These are phyloP conservation scores for Ustilago curta DNA, from an alignment of 1,284 basidiomycete species.

Conservation along the genomic window DNA sequence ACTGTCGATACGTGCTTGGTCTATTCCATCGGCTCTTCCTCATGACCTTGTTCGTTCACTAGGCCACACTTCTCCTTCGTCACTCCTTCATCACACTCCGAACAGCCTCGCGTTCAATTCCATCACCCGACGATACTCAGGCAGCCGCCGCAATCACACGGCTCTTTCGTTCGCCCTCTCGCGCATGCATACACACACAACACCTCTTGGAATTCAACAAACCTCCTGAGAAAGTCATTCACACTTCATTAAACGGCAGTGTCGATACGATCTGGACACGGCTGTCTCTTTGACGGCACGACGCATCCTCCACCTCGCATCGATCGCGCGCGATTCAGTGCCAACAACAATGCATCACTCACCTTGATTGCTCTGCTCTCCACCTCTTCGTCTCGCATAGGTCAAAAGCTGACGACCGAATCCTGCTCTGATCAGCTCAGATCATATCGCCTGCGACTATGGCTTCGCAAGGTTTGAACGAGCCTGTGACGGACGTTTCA, in stretches of 20 bases:
- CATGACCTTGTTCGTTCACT: not conserved
- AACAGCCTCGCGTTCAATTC: not conserved
- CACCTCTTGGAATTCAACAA: not conserved
- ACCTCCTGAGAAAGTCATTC: slow-evolving; percentile 3
- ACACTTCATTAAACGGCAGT: not conserved
- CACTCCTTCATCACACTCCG: not conserved
- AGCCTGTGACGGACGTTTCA: not conserved
- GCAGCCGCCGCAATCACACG: not conserved
- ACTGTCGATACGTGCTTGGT: not conserved
- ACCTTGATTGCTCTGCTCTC: slow-evolving; percentile 2
- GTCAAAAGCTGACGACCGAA: too few species aligned
- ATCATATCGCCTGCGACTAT: slow-evolving; percentile 5
- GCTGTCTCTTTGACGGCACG: not conserved
- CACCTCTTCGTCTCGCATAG: slow-evolving; percentile 6
- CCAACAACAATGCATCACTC: slow-evolving; percentile 22
- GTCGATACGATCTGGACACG: not conserved
- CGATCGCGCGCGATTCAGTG: slow-evolving; percentile 2
- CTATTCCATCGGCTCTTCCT: slow-evolving; percentile 5
- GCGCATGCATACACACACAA: slow-evolving; percentile 1
- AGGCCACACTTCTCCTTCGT: not conserved
- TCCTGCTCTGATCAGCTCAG: not conserved
- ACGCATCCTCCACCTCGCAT: not conserved
- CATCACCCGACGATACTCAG: not conserved
- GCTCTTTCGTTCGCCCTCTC: not conserved
- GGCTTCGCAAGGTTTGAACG: slow-evolving; percentile 7